A percentile compares a stretch with the other conserved stretches of the same genome.
phyloP scores from a whole-genome alignment of 2,329 filamentous ascomycete species.

The Fusarium secorum region DNA sequence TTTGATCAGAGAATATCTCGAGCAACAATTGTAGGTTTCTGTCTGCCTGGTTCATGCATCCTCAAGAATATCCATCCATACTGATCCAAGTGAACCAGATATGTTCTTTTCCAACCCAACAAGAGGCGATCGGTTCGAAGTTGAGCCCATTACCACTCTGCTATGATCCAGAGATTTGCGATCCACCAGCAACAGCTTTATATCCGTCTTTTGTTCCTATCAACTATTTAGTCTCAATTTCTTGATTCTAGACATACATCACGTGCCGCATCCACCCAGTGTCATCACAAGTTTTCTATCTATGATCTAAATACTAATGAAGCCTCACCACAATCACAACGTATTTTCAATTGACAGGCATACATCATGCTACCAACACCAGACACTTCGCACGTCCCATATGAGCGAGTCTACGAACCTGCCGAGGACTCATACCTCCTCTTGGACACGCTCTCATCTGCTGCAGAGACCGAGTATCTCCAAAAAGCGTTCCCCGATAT shows the following conservation, averaged over 20 bases:
- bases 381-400: conserved; percentile 89
- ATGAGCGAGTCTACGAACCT: conserved; percentile 90
- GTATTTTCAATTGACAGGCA: background rate
- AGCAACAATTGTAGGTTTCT: background rate
- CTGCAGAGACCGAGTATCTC: conserved; percentile 74
- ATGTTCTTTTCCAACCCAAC: background rate
- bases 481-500: conserved; percentile 63
- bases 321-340: conserved; percentile 29
- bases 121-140: background rate
- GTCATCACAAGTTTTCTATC: conserved; percentile 17
- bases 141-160: background rate
- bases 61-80: background rate
- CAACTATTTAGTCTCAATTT: background rate
- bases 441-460: conserved; percentile 85
- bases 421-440: conserved; percentile 96
- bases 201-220: background rate
- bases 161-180: background rate
- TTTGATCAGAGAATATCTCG: background rate
- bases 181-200: background rate
- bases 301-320: conserved; percentile 15
- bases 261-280: conserved; percentile 31
- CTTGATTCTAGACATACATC: conserved; percentile 8
- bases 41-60: background rate
- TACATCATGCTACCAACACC: conserved; percentile 86
- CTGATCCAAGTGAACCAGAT: background rate